phyloP scores from a whole-genome alignment of 2,329 filamentous ascomycete species.

The Lasiodiplodia citricola region DNA sequence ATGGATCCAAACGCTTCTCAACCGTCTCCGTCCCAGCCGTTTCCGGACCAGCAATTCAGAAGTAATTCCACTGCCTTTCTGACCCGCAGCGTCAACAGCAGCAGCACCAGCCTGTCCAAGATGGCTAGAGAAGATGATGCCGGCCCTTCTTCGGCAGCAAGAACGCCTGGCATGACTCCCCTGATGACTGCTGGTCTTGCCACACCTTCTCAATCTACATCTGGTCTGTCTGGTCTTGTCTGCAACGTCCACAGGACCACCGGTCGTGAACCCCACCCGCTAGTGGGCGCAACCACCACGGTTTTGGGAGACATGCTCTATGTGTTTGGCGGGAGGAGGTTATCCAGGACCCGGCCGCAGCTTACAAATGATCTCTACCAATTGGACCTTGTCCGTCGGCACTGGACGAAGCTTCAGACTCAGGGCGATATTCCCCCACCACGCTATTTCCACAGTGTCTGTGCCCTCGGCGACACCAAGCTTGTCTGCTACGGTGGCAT shows the following conservation, averaged over 20 bases:
- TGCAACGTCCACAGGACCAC: constrained; percentile 81
- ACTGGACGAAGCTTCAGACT: constrained; percentile 91
- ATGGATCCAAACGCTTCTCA: constrained; percentile 54
- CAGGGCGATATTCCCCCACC: constrained; percentile 86
- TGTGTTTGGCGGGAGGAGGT: constrained; percentile 88
- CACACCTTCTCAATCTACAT: constrained; percentile 52
- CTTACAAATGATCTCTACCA: constrained; percentile 93
- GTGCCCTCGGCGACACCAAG: constrained; percentile 90
- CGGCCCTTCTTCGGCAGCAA: constrained; percentile 51
- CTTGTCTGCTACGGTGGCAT: constrained; percentile 98
- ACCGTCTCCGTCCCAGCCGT: constrained; percentile 50
- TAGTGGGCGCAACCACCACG: constrained; percentile 94
- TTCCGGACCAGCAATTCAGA: constrained; percentile 39
- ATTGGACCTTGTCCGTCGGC: constrained; percentile 84
- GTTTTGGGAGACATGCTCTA: constrained; percentile 95
- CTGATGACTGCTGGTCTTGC: constrained; percentile 43
- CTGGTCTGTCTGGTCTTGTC: constrained; percentile 69
- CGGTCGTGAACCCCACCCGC: constrained; percentile 84
- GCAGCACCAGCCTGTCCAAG: constrained; percentile 52
- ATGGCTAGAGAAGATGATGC: constrained; percentile 48
- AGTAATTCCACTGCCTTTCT: constrained; percentile 44
- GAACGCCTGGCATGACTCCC: constrained; percentile 8
- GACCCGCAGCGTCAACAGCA: constrained; percentile 49
- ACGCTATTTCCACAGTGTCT: constrained; percentile 97
- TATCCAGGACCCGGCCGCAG: constrained; percentile 82